A percentile compares a stretch with the other conserved stretches of the same genome.
Conservation (phyloP, 2,329 filamentous ascomycete species). For the Hypoxylon sp. region DNA sequence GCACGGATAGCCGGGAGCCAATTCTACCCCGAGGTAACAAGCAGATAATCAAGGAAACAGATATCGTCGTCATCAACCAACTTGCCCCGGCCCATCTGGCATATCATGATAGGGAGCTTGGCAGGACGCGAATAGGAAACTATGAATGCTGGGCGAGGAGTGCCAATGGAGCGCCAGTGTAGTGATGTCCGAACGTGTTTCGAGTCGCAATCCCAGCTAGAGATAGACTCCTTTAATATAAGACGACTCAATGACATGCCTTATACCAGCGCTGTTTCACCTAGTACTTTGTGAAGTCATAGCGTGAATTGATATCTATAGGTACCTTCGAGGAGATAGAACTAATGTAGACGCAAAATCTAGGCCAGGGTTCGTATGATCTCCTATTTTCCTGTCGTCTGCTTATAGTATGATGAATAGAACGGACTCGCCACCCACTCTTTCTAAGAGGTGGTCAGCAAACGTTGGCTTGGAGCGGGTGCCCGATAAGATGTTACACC, state of each 20-base stretch:
- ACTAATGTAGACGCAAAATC: no score
- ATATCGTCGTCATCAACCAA: slow-evolving; percentile 26
- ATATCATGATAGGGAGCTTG: not conserved
- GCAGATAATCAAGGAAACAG: slow-evolving; percentile 30
- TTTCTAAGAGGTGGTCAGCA: not conserved
- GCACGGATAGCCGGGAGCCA: not conserved
- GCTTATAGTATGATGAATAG: not conserved
- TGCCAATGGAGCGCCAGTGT: not conserved
- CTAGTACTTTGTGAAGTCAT: not conserved
- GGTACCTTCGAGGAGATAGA: no score
- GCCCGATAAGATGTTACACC: slow-evolving; percentile 26
- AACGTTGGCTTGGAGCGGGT: not conserved
- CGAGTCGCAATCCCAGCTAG: not conserved
- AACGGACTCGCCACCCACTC: no score
- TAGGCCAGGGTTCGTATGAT: no score
- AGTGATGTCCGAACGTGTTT: not conserved
- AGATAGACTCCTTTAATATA: slow-evolving; percentile 1
- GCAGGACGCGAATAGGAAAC: not conserved
- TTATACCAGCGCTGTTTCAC: not conserved
- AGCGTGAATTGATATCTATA: not conserved
- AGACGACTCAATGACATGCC: not conserved
- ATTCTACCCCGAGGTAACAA: not conserved
- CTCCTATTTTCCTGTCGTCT: not conserved
- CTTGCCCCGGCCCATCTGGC: slow-evolving; percentile 13
- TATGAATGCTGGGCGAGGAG: slow-evolving; percentile 16